Percentiles rank a stretch among this genome's conserved stretches.
These are phyloP conservation scores for Wilcoxina mikolae DNA, from an alignment of 495 filamentous ascomycete species.

Conservation along the genomic window DNA sequence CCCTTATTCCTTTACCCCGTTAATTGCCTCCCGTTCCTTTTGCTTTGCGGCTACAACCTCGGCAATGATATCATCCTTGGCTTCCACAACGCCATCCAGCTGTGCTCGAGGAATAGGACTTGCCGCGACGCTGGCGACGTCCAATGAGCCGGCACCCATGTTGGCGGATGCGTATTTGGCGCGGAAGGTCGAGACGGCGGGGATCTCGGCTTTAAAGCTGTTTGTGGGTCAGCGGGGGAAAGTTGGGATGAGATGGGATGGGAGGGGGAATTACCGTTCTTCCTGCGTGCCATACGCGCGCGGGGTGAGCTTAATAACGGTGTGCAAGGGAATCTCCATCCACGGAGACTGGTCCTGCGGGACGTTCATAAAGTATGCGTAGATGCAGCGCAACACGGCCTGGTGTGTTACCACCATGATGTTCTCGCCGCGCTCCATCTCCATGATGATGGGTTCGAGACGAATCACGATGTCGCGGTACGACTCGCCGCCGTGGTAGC, in stretches of 20 bases:
- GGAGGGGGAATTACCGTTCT: constrained; percentile 37
- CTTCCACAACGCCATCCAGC: background rate
- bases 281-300: constrained; percentile 86
- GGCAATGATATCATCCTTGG: background rate
- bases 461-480: constrained; percentile 97
- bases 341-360: constrained; percentile 86
- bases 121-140: background rate
- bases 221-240: constrained; percentile 8
- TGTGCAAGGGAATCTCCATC: constrained; percentile 93
- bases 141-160: constrained; percentile 17
- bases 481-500: constrained; percentile 89
- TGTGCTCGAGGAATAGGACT: background rate
- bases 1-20: background rate
- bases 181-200: constrained; percentile 86
- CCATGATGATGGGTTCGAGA: constrained; percentile 98
- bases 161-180: constrained; percentile 82
- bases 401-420: constrained; percentile 98
- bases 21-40: background rate
- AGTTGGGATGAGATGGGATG: background rate
- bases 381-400: constrained; percentile 90
- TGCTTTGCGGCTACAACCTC: background rate
- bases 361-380: constrained; percentile 96
- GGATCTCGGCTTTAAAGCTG: constrained; percentile 68
- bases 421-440: constrained; percentile 85
- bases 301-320: constrained; percentile 88